These are phyloP conservation scores for Platanthera guangdongensis DNA, from an alignment of 106 monocot species.

Conservation along the genomic window DNA sequence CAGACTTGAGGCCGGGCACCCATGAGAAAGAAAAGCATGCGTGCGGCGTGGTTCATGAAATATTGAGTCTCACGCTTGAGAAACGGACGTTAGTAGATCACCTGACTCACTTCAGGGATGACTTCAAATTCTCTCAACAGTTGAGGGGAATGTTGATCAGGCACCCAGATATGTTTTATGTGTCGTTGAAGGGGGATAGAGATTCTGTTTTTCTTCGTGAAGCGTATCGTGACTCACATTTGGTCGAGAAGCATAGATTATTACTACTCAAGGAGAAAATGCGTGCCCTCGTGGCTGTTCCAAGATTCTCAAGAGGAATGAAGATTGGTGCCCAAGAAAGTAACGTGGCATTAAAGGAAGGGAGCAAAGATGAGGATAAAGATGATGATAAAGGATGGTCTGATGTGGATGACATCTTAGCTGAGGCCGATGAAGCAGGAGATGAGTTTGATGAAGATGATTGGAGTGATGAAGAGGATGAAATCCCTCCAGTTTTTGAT, in stretches of 20 bases:
- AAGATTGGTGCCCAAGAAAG: constrained; percentile 11
- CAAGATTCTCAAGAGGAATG: constrained; percentile 30
- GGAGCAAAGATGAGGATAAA: constrained; percentile 2
- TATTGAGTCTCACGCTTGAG: constrained; percentile 81
- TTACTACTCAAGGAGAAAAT: constrained; percentile 84
- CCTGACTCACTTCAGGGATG: constrained; percentile 93
- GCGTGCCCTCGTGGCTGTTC: constrained; percentile 69
- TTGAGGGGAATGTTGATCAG: constrained; percentile 87
- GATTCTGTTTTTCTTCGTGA: constrained; percentile 96
- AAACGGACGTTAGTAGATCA: constrained; percentile 91
- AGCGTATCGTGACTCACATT: constrained; percentile 76
- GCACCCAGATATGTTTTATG: constrained; percentile 96
- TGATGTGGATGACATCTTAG: constrained; percentile 44
- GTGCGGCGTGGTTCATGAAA: constrained; percentile 83
- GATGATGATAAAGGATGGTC: constrained; percentile 46
- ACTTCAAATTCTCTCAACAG: constrained; percentile 87
- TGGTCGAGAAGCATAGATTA: constrained; percentile 78
- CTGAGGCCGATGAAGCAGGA: constrained; percentile 29
- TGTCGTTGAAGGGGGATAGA: constrained; percentile 90
- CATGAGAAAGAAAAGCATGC: constrained; percentile 87
- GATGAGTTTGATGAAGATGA: constrained; percentile 43
- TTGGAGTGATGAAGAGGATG: constrained; percentile 68
- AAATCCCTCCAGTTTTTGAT: constrained; percentile 51
- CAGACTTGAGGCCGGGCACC: constrained; percentile 47
- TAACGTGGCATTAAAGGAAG: constrained; percentile 12